A percentile compares a stretch with the other conserved stretches of the same genome.
phyloP scores from a whole-genome alignment of 108 stramenopile species.

The Poteriospumella lacustris region DNA sequence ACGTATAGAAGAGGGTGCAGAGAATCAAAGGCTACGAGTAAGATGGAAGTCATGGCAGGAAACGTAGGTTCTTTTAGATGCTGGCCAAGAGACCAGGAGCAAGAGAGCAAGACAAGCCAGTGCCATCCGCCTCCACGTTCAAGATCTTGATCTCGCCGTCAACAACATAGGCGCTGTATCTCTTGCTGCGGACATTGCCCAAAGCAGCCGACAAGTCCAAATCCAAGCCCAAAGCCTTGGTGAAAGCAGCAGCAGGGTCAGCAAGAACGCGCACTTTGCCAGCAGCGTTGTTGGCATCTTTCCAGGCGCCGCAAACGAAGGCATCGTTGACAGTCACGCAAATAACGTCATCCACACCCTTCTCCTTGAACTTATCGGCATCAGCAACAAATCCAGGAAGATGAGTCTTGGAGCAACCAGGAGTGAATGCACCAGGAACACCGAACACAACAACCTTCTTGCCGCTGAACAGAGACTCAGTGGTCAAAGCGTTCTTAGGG shows the following conservation, averaged over 20 bases:
- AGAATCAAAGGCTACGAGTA: too few relatives aligned
- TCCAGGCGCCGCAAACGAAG: slow-evolving; percentile 65
- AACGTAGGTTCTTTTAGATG: too few relatives aligned
- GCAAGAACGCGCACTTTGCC: slow-evolving; percentile 22
- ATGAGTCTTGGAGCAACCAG: slow-evolving; percentile 72
- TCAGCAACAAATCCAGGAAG: slow-evolving; percentile 75
- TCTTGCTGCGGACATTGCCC: not conserved
- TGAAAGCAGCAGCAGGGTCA: not conserved
- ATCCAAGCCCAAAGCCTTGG: not conserved
- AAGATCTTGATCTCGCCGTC: not conserved
- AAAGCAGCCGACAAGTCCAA: not conserved
- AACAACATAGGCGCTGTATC: not conserved
- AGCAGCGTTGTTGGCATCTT: not conserved
- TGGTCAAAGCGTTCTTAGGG: not conserved
- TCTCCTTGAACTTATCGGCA: slow-evolving; percentile 66
- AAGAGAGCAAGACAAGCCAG: not conserved
- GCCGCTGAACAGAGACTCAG: slow-evolving; percentile 32
- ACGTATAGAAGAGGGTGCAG: too few relatives aligned
- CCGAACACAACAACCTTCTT: slow-evolving; percentile 80
- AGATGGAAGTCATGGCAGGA: too few relatives aligned
- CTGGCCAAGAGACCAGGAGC: not conserved
- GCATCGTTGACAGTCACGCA: slow-evolving; percentile 81
- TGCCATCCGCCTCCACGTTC: not conserved
- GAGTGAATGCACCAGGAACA: slow-evolving; percentile 84
- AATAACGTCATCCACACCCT: slow-evolving; percentile 71